A percentile compares a stretch with the other conserved stretches of the same genome.
phyloP scores from a whole-genome alignment of 192 early-diverging fungal species.

The Pilaira anomala region DNA sequence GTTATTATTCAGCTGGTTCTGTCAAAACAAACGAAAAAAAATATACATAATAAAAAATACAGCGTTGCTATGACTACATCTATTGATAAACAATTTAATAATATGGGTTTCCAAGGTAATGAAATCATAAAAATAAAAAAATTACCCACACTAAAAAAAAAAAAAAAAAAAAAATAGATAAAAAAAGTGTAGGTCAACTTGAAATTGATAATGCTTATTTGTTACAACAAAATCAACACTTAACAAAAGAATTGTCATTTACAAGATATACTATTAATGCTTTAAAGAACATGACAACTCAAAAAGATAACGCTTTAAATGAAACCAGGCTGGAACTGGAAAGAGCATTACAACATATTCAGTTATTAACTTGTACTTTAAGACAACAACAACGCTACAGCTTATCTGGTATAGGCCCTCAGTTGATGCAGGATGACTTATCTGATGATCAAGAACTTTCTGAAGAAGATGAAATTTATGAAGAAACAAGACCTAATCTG shows the following conservation, averaged over 20 bases:
- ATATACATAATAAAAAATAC: too few relatives aligned
- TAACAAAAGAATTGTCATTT: conserved; percentile 29
- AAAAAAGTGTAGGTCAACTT: conserved; percentile 9
- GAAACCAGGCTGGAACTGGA: conserved; percentile 37
- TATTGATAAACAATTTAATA: too few relatives aligned
- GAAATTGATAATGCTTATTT: conserved; percentile 34
- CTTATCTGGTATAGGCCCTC: background rate
- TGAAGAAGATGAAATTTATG: conserved; percentile 24
- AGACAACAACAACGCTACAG: conserved; percentile 8
- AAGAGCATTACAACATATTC: conserved; percentile 29
- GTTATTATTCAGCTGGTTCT: too few relatives aligned
- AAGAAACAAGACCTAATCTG: background rate
- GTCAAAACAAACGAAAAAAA: too few relatives aligned
- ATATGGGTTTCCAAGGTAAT: too few relatives aligned
- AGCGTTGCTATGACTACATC: too few relatives aligned
- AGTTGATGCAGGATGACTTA: conserved; percentile 21
- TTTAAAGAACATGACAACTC: conserved; percentile 28
- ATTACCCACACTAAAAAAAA: too few relatives aligned
- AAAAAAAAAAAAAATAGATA: background rate
- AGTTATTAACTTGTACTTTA: conserved; percentile 19
- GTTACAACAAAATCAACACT: conserved; percentile 28
- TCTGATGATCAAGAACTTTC: conserved; percentile 26
- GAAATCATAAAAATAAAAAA: too few relatives aligned
- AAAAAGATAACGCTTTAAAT: conserved; percentile 27
- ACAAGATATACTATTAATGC: conserved; percentile 34